Evolutionary conservation across 805 yeast genomes (phyloP), one percentile per base, ranked within the genome.

Genomic region (Lachancea mirantina): DNA sequence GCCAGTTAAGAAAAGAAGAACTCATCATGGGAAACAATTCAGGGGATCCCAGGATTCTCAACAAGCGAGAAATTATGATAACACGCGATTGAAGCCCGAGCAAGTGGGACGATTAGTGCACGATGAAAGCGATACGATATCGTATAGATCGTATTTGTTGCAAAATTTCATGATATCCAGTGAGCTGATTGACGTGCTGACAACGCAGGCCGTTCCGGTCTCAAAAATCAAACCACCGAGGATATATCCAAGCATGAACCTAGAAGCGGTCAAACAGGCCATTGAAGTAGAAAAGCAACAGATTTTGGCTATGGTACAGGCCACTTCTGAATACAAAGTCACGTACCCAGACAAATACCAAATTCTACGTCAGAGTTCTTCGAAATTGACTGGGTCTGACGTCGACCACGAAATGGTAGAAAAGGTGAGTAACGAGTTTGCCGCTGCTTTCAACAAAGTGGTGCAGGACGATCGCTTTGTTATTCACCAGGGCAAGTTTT

Each of bases 121-220:
- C 30, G 61, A 56, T 39, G 57, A 53, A 30, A 53, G 58, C 35
- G 61, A 56, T 32, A 51, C 57, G 2, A 43, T 53, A 5, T 55
- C 61, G 6, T 56, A 46, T 30, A 39, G 59, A 13, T 36, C 46
- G 10, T 39, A 47, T 41, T 22, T 53, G 8, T 25, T 48, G 28
- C 49, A 45, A 27, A 52, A 53, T 24, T 49, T 46, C 28, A 41
- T 49, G 9, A 35, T 35, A 5, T 37, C 54, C 4, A 38, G 50
- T 4, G 44, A 43, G 19, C 41, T 39, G 26, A 42, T 53, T 29
- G 49, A 47, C 33, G 41, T 42, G 8, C 34, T 53, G 19, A 49
- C 48, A 18, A 43, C 45, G 6, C 49, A 49, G 27, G 38, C 47
- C 10, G 35, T 49, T 8, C 49, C 57, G 8, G 30, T 45, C 19